Evolutionary conservation across 2,329 filamentous ascomycete species (phyloP).

Genomic region (Penicillium sp.): DNA sequence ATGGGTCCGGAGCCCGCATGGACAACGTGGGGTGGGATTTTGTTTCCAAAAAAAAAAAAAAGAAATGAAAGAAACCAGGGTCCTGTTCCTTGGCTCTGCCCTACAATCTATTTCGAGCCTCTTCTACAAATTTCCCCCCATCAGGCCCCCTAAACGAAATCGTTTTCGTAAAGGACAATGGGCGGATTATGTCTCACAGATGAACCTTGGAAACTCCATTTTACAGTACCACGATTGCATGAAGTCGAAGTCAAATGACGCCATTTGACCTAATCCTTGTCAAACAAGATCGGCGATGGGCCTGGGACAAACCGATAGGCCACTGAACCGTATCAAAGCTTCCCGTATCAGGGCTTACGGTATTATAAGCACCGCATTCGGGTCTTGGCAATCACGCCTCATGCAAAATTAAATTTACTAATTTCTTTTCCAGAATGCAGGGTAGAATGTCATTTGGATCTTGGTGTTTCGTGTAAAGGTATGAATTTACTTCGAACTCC

Average conservation of each 20-base stretch:
- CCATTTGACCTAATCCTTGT: constrained; percentile 12
- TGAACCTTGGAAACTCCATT: neutral
- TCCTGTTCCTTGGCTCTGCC: neutral
- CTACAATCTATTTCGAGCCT: neutral
- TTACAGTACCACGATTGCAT: constrained; percentile 7
- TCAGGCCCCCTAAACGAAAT: neutral
- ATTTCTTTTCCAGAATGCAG: neutral
- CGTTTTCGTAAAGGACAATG: neutral
- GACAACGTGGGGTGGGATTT: neutral
- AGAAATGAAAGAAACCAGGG: neutral
- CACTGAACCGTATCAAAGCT: neutral
- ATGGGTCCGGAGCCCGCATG: neutral
- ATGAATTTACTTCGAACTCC: neutral
- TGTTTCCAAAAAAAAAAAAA: neutral
- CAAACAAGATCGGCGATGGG: neutral
- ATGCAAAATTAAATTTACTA: too few relatives aligned
- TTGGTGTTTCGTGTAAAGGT: neutral
- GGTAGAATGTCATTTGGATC: neutral
- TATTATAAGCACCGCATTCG: neutral
- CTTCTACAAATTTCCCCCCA: neutral
- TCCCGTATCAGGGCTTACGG: neutral
- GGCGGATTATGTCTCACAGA: neutral
- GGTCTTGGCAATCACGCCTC: neutral
- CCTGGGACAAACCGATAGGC: neutral
- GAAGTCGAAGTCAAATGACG: constrained; percentile 10